These are phyloP conservation scores for Geotrichum citri-aurantii DNA, from an alignment of 1,139 yeast genomes.

Conservation along the genomic window DNA sequence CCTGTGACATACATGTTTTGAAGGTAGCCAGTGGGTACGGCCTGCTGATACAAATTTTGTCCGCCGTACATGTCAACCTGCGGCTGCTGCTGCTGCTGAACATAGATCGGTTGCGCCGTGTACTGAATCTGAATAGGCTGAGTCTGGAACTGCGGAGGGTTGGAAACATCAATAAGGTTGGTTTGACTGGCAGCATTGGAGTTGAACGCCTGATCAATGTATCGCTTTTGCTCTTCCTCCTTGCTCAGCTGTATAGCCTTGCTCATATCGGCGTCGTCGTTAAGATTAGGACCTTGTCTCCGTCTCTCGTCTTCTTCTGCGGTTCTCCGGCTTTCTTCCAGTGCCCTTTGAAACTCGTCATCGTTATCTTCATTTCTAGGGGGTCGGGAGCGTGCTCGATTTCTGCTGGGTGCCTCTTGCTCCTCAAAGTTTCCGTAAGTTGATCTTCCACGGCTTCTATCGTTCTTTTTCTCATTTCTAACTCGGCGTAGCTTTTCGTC, in stretches of 20 bases:
- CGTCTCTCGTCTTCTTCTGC: conserved; percentile 79
- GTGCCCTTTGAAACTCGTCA: conserved; percentile 75
- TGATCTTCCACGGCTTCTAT: conserved; percentile 21
- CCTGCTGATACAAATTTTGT: background rate
- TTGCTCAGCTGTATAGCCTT: conserved; percentile 77
- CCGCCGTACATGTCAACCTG: background rate
- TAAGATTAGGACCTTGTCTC: conserved; percentile 38
- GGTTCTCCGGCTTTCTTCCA: conserved; percentile 74
- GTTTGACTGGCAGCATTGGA: conserved; percentile 26
- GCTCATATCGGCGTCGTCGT: conserved; percentile 51
- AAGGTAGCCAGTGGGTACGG: conserved; percentile 4
- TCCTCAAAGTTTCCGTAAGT: conserved; percentile 4
- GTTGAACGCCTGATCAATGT: conserved; percentile 6
- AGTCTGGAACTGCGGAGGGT: conserved; percentile 18
- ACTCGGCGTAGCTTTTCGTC: conserved; percentile 79
- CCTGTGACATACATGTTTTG: conserved; percentile 38
- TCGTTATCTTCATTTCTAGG: conserved; percentile 48
- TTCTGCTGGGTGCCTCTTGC: conserved; percentile 20
- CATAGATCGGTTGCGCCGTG: background rate
- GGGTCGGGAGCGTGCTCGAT: conserved; percentile 11
- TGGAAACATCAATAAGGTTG: conserved; percentile 25
- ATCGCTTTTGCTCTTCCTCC: conserved; percentile 60
- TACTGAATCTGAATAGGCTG: conserved; percentile 23
- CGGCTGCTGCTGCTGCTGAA: background rate
- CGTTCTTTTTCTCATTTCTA: conserved; percentile 46